A percentile compares a stretch with the other conserved stretches of the same genome.
Evolutionary conservation across 768 basidiomycete genomes (phyloP).

Genomic region (Polyporus arcularius): DNA sequence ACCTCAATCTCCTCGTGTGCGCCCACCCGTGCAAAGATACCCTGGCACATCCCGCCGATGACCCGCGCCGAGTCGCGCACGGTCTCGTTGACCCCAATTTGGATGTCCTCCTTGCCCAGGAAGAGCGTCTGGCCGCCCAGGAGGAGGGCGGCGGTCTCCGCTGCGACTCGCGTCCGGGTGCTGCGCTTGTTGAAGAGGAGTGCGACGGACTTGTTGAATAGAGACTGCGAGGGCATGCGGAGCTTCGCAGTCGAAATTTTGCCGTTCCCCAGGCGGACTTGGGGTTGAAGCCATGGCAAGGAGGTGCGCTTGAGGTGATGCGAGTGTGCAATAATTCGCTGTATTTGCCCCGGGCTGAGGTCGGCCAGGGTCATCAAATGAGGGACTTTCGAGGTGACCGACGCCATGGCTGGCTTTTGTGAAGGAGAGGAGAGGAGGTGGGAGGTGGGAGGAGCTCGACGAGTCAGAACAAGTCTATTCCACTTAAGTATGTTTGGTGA

Average conservation of each 20-base stretch:
- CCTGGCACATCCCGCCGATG: constrained; percentile 93
- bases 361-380: constrained; percentile 91
- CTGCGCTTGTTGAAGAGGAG: constrained; percentile 92
- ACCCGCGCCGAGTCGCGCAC: constrained; percentile 83
- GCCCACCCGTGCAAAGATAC: constrained; percentile 95
- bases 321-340: constrained; percentile 63
- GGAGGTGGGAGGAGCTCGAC: too few relatives aligned
- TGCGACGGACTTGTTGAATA: constrained; percentile 84
- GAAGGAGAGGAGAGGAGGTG: not conserved
- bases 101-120: constrained; percentile 87
- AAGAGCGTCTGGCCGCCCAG: constrained; percentile 92
- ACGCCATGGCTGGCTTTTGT: not conserved
- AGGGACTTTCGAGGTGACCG: constrained; percentile 38
- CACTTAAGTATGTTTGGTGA: too few relatives aligned
- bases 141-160: constrained; percentile 77
- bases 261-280: constrained; percentile 36
- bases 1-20: constrained; percentile 93
- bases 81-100: constrained; percentile 94
- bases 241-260: constrained; percentile 31
- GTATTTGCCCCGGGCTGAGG: constrained; percentile 74
- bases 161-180: constrained; percentile 87
- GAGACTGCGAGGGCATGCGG: constrained; percentile 69
- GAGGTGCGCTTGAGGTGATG: constrained; percentile 62
- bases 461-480: too few relatives aligned
- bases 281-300: constrained; percentile 67